Percentiles rank a stretch among this genome's conserved stretches.
Conservation (phyloP, 805 yeast species). For the Saccharomycodes ludwigii region DNA sequence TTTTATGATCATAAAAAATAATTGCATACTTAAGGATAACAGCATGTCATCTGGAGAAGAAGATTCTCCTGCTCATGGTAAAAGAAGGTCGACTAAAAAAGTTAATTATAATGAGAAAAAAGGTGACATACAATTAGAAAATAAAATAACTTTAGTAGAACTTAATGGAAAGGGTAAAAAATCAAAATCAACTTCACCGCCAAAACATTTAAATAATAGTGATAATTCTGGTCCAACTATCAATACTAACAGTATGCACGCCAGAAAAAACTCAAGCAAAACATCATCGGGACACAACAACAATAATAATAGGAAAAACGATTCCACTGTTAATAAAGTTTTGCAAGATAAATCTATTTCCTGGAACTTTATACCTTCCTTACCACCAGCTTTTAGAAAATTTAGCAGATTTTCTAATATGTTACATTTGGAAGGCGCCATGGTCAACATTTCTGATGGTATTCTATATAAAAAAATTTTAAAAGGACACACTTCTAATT, state of each 20-base stretch:
- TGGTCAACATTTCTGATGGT: slow-evolving; percentile 19
- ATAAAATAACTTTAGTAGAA: slow-evolving; percentile 12
- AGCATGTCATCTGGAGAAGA: too few relatives aligned
- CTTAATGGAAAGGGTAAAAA: neutral
- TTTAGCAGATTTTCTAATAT: slow-evolving; percentile 25
- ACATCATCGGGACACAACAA: too few relatives aligned
- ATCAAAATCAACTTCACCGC: neutral
- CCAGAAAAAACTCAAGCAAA: too few relatives aligned
- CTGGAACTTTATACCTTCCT: slow-evolving; percentile 23
- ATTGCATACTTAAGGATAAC: too few relatives aligned
- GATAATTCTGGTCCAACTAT: too few relatives aligned
- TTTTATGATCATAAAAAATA: too few relatives aligned
- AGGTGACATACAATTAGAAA: slow-evolving; percentile 16
- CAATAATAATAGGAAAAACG: neutral
- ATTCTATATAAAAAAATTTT: slow-evolving; percentile 11
- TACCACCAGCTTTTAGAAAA: slow-evolving; percentile 20
- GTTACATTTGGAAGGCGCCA: slow-evolving; percentile 28
- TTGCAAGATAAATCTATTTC: slow-evolving; percentile 13
- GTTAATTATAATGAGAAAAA: slow-evolving; percentile 19
- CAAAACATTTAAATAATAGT: neutral
- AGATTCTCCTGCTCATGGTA: too few relatives aligned
- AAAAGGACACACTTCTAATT: slow-evolving; percentile 11
- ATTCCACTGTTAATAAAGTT: slow-evolving; percentile 6
- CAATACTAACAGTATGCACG: too few relatives aligned
- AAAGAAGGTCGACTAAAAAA: slow-evolving; percentile 13